Base-by-base conservation (phyloP, 2,329 filamentous ascomycete genomes). In the Talaromyces marneffei region DNA sequence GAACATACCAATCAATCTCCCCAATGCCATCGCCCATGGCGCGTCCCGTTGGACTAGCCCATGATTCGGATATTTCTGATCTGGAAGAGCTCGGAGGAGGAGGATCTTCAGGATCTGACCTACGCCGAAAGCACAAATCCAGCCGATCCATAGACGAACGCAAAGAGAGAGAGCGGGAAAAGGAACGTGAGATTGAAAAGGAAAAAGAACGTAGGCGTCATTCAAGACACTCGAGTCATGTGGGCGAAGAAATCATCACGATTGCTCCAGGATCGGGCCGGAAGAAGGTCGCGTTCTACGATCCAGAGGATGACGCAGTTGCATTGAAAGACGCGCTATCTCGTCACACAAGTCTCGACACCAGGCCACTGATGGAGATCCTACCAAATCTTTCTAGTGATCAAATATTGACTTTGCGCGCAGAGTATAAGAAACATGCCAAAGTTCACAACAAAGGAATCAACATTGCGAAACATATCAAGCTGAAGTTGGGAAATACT, bases 1-100 rank as follows among this genome's bases (percentile, higher is more conserved):
- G 93, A 40, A 96, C 92, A 0, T 97, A 96, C 69, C 93, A 97
- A 75, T 91, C 90, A 62, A 90, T 95, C 68, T 96, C 92, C 0
- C 92, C 93, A 0, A 96, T 97, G 91, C 92, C 92, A 0, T 92
- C 92, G 0, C 91, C 92, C 0, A 78, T 85, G 62, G 79, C 52
- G 4, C 39, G 33, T 29, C 62, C 62, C 20, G 50, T 18, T 1
- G 42, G 85, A 68, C 79, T 92, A 25, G 80, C 74, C 25, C 87
- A 80, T 31, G 79, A 82, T 37, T 80, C 86, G 9, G 83, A 85
- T 23, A 71, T 82, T 27, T 80, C 79, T 27, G 78, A 83, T 62
- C 63, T 84, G 9, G 80, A 83, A 60, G 73, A 74, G 9, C 68
- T 80, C 14, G 74, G 74, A 48, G 74, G 74, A 48, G 70, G 67